phyloP scores from a whole-genome alignment of 23 red algal genomes.

The Gracilaria vermiculophylla region DNA sequence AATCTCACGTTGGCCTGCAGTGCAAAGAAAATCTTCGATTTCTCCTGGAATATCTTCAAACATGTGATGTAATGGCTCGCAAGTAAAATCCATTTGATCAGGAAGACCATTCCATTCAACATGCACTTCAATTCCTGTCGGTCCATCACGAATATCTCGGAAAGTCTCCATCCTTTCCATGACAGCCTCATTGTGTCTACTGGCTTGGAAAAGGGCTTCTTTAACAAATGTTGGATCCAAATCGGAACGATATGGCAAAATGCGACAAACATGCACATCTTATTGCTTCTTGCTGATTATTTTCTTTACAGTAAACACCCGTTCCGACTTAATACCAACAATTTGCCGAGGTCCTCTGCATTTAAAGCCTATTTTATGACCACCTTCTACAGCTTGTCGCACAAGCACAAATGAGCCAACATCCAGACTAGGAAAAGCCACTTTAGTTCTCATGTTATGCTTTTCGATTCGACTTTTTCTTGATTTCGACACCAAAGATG shows the following conservation, averaged over 20 bases:
- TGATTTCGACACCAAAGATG: too few relatives aligned
- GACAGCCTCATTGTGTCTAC: neutral
- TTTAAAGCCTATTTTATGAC: neutral
- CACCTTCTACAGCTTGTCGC: neutral
- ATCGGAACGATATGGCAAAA: too few relatives aligned
- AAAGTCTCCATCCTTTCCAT: neutral
- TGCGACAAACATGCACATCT: too few relatives aligned
- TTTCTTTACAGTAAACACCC: too few relatives aligned
- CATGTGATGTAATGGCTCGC: neutral
- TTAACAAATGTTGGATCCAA: neutral
- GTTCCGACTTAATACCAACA: neutral
- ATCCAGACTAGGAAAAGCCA: neutral
- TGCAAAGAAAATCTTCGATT: conserved; percentile 11
- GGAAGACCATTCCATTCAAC: conserved; percentile 22
- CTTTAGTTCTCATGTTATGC: too few relatives aligned
- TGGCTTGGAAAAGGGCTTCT: neutral
- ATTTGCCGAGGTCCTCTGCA: neutral
- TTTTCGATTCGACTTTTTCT: too few relatives aligned
- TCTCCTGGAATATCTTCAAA: neutral
- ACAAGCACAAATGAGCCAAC: conserved; percentile 23
- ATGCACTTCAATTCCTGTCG: neutral
- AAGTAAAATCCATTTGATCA: conserved; percentile 15
- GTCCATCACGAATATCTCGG: neutral
- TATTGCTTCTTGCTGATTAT: too few relatives aligned
- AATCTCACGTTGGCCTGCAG: too few relatives aligned